Evolutionary conservation across 2,329 filamentous ascomycete genomes (phyloP), one percentile per base, ranked within the genome.

Genomic region (Fusarium veterinarium): DNA sequence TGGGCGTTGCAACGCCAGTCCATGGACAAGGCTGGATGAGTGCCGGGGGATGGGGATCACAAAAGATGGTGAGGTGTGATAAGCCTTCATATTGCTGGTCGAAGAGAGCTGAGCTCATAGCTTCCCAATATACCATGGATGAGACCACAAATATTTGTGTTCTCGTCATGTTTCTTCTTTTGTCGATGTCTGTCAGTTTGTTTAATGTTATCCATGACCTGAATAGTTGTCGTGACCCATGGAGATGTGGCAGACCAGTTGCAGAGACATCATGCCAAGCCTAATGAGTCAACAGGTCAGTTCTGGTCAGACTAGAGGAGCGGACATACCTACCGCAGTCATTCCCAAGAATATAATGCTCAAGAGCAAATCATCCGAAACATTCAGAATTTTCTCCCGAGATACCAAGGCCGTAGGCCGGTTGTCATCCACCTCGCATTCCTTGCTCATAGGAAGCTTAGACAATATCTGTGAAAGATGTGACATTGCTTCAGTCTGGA

Each of bases 71-170:
- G 6, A 72, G 60, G 25, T 73, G 61, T 6, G 66, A 72, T 17
- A 73, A 8, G 4, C 20, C 48, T 33, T 58, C 57, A 8, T 48
- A 62, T 7, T 71, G 48, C n/a, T 73, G 69, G 19, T 73, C 66
- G 6, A 70, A n/a, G 1, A 73, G 17, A 20, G 69, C 61, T 6
- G 69, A 72, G 17, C 45, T 49, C 69, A 73, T 64, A 3, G 69
- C 62, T 40, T 73, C 71, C 69, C 66, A 73, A 49, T 73, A 73
- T 8, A 72, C 60, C 66, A 73, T 73, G 1, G 62, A 72, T 3
- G 69, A 72, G 6, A 67, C 46, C 5, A 73, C 31, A 14, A 72
- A 70, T 9, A 13, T 52, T 41, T 73, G 59, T 13, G 30, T 59
- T 31, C 33, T 46, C 4, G 33, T 60, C 31, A 72, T 53, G 12